Conservation (phyloP, 495 filamentous ascomycete species). For the Talaromyces ruber region DNA sequence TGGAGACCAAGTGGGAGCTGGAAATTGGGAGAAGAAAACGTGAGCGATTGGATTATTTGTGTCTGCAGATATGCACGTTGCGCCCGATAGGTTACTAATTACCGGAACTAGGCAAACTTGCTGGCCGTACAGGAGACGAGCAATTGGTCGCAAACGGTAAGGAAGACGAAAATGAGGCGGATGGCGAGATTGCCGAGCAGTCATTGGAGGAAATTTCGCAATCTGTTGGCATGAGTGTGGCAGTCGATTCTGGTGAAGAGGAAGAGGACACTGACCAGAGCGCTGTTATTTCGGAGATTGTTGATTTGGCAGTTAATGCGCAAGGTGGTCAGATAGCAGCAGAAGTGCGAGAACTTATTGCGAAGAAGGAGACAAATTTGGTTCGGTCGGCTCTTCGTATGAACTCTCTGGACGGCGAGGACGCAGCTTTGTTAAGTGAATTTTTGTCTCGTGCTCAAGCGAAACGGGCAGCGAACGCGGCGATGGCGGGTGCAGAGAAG, state of each 20-base stretch:
- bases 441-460: slow-evolving; percentile 54
- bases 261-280: not conserved
- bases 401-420: slow-evolving; percentile 42
- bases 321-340: not conserved
- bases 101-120: slow-evolving; percentile 4
- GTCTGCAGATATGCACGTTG: not conserved
- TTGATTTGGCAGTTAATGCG: not conserved
- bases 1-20: slow-evolving; percentile 33
- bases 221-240: not conserved
- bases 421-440: slow-evolving; percentile 51
- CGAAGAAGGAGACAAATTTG: slow-evolving; percentile 26
- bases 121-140: not conserved
- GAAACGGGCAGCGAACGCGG: slow-evolving; percentile 46
- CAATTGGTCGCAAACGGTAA: not conserved
- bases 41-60: slow-evolving; percentile 16
- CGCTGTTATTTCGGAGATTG: not conserved
- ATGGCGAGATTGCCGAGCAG: not conserved
- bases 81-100: slow-evolving; percentile 6
- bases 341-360: slow-evolving; percentile 14
- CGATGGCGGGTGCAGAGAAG: slow-evolving; percentile 16
- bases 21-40: slow-evolving; percentile 27
- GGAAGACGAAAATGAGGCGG: not conserved
- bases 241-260: not conserved
- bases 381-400: slow-evolving; percentile 31
- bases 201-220: not conserved